These are phyloP conservation scores for Aspergillus affinis DNA, from an alignment of 495 filamentous ascomycete species.

Conservation along the genomic window DNA sequence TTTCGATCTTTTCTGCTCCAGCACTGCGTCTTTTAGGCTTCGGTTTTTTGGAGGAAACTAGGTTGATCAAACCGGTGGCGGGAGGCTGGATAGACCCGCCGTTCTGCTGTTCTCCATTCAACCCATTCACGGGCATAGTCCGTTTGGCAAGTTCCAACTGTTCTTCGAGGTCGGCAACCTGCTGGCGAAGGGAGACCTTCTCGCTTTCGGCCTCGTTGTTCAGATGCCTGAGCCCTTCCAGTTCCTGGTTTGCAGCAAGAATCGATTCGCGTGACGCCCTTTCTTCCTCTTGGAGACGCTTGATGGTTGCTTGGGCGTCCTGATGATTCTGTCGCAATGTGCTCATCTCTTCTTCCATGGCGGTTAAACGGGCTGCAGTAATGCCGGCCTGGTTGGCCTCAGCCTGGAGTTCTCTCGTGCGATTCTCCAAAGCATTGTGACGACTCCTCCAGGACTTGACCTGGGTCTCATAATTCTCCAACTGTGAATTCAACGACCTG, in stretches of 20 bases:
- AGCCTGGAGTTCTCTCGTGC: conserved; percentile 87
- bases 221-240: conserved; percentile 69
- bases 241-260: conserved; percentile 68
- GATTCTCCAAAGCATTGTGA: conserved; percentile 86
- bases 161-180: conserved; percentile 87
- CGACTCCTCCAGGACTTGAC: conserved; percentile 91
- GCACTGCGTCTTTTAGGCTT: conserved; percentile 95
- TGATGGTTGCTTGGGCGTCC: conserved; percentile 82
- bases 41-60: conserved; percentile 96
- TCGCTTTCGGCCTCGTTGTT: conserved; percentile 75
- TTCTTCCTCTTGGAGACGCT: conserved; percentile 91
- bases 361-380: conserved; percentile 78
- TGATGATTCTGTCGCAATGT: conserved; percentile 82
- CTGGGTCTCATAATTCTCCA: conserved; percentile 95
- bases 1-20: conserved; percentile 78
- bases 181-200: conserved; percentile 78
- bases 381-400: conserved; percentile 99
- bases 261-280: conserved; percentile 76
- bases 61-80: conserved; percentile 82
- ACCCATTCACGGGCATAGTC: conserved; percentile 52
- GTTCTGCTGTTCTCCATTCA: conserved; percentile 68
- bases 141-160: conserved; percentile 85
- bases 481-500: conserved; percentile 80
- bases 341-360: conserved; percentile 92
- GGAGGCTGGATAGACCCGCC: conserved; percentile 56